Evolutionary conservation across 306 rosid genomes (phyloP).

Genomic region (Cucurbita moschata): DNA sequence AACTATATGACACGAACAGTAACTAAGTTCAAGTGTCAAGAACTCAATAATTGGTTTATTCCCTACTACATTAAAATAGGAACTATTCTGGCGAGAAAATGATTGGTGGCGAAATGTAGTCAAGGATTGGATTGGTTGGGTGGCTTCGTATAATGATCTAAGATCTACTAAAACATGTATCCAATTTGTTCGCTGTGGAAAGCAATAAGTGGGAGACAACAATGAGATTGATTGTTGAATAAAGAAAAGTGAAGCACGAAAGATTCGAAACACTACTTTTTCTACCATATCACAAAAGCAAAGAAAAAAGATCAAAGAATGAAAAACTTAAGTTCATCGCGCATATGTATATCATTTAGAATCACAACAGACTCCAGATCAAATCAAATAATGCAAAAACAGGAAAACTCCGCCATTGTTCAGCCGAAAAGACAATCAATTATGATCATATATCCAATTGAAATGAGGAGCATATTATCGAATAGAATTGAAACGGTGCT

Average conservation of each 20-base stretch:
- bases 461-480: not conserved
- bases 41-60: not conserved
- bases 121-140: not conserved
- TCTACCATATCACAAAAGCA: conserved; percentile 1
- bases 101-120: not conserved
- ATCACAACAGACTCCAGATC: not conserved
- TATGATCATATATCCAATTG: not conserved
- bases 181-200: not conserved
- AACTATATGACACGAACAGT: not conserved
- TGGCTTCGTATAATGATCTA: not conserved
- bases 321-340: not conserved
- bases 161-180: not conserved
- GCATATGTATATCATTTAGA: not conserved
- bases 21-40: not conserved
- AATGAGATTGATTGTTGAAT: not conserved
- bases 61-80: not conserved
- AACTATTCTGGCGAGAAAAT: not conserved
- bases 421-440: not conserved
- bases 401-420: not conserved
- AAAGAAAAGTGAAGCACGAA: not conserved
- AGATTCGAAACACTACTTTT: conserved; percentile 8
- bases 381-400: not conserved
- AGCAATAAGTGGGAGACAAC: conserved; percentile 10
- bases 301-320: not conserved
- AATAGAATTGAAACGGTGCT: not conserved